Conservation (phyloP, 805 yeast species). For the Candida adriatica region DNA sequence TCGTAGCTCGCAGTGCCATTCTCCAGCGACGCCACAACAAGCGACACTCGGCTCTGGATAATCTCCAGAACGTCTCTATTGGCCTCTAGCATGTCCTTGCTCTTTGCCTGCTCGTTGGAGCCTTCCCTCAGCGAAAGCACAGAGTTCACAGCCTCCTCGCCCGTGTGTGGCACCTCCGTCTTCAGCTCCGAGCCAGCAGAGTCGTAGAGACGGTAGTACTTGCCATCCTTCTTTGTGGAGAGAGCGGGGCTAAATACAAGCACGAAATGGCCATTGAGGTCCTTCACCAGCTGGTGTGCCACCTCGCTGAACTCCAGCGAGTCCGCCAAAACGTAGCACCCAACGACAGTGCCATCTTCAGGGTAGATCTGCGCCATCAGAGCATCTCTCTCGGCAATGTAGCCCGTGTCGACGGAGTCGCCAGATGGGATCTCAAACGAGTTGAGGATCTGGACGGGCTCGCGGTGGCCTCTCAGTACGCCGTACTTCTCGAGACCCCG, state of each 20-base stretch:
- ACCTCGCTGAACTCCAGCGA: background rate
- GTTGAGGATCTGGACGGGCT: constrained; percentile 2
- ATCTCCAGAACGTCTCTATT: constrained; percentile 7
- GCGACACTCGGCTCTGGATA: constrained; percentile 2
- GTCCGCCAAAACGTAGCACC: constrained; percentile 8
- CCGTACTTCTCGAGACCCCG: constrained; percentile 9
- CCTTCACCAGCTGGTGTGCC: background rate
- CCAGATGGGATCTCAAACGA: constrained; percentile 10
- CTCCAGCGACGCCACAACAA: constrained; percentile 2
- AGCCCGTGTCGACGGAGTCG: constrained; percentile 2
- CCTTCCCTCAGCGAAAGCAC: constrained; percentile 7
- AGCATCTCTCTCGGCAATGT: constrained; percentile 4
- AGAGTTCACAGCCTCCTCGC: constrained; percentile 12
- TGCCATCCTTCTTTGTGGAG: constrained; percentile 8
- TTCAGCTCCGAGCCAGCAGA: constrained; percentile 3
- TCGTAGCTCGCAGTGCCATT: constrained; percentile 3
- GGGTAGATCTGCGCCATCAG: constrained; percentile 12
- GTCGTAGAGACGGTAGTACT: constrained; percentile 7
- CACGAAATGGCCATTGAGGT: constrained; percentile 1
- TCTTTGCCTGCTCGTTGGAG: constrained; percentile 5
- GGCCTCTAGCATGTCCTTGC: constrained; percentile 6
- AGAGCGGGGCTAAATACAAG: constrained; percentile 8
- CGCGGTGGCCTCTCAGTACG: constrained; percentile 7
- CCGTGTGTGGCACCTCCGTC: constrained; percentile 2
- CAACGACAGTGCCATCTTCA: constrained; percentile 11